Base-by-base conservation (phyloP, 2,329 filamentous ascomycete genomes). In the Nigrospora sphaerica region DNA sequence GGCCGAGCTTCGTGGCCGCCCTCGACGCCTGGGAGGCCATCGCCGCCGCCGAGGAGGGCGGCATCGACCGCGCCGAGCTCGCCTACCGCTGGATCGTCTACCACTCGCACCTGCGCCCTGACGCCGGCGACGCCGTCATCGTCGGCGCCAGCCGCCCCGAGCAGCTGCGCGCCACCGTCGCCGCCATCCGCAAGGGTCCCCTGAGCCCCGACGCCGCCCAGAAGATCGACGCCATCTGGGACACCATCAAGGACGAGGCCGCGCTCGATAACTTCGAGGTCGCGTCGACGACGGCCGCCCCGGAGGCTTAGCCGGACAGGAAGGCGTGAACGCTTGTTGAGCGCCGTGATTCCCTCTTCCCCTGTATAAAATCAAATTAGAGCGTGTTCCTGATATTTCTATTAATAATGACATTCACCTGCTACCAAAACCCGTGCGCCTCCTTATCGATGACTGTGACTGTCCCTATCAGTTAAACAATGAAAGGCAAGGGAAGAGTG, bases 1-100 rank as follows among this genome's bases (percentile, higher is more conserved):
- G 46, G 19, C 44, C 41, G n/a, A 45, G 40, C 18, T 49, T 46
- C 40, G 19, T 49, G 37, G 44, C 44, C 17, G 47, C 47, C 13
- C 36, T 49, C 28, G 47, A 49, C 32, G n/a, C 17, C 16, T 44
- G 42, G 42, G 42, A 12, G 33, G 40, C 35, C 10, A 31, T 45
- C n/a, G 39, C 44, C 12, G 28, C 41, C n/a, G 39, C 44, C 12
- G 12, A 18, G 34, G 38, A 46, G 35, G 17, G 39, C 19, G 44
- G 47, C 9, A 38, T 46, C 36, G 43, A n/a, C 33, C 42, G 37
- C 35, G 44, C 44, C 16, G 47, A 49, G 47, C 35, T 45, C 18
- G 47, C 47, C 13, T 38, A 46, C 32, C 39, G 47, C 6, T 49
- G 47, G 47, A 23, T 44, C 10, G 34, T 34, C 32, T 45, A 46